phyloP scores from a whole-genome alignment of 2,329 filamentous ascomycete species.

The Fusarium xylarioides region DNA sequence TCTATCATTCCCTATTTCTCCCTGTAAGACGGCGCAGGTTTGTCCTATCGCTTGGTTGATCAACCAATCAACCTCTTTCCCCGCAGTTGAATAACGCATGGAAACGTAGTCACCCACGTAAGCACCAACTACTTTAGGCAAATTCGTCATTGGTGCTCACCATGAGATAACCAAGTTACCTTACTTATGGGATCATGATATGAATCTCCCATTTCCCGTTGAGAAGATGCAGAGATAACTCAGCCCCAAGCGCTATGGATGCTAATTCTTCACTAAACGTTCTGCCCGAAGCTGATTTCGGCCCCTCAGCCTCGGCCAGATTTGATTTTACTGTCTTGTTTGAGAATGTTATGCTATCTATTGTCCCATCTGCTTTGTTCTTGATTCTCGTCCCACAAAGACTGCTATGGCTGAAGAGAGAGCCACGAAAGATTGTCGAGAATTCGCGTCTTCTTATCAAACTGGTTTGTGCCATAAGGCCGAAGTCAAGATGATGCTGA shows the following conservation, averaged over 20 bases:
- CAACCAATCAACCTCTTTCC: background rate
- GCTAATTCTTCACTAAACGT: background rate
- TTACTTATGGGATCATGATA: background rate
- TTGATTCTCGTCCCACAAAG: conserved; percentile 3
- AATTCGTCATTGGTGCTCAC: background rate
- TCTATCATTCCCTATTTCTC: background rate
- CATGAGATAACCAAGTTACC: background rate
- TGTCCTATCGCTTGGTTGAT: background rate
- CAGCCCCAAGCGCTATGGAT: background rate
- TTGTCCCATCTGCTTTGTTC: conserved; percentile 12
- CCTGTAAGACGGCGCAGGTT: background rate
- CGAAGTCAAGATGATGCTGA: background rate
- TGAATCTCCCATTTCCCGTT: background rate
- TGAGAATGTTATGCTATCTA: conserved; percentile 9
- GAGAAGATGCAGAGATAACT: background rate
- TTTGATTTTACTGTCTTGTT: conserved; percentile 22
- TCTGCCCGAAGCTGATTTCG: background rate
- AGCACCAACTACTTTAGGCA: background rate
- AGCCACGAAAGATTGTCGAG: background rate
- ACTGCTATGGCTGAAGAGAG: background rate
- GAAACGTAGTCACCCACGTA: background rate
- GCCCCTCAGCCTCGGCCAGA: conserved; percentile 1
- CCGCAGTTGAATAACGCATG: background rate
- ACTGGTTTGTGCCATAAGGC: background rate
- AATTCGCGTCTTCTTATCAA: conserved; percentile 10